Evolutionary conservation across 1,139 yeast species (phyloP), one percentile per base, ranked within the genome.

Genomic region (Sugiyamaella paludigena): DNA sequence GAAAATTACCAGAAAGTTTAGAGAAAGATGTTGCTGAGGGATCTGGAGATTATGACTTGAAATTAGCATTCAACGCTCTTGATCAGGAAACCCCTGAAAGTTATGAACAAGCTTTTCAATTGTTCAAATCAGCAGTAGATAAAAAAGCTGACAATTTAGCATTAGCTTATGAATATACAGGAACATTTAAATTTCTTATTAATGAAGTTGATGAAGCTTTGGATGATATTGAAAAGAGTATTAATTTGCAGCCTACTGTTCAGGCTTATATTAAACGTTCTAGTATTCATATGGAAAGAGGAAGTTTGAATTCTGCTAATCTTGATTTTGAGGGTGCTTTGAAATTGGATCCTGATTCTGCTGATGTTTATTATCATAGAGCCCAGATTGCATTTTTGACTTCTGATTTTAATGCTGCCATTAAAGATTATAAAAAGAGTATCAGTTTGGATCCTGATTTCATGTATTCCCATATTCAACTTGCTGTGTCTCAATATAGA

Each of bases 401-500:
- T 55, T 84, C 84, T 56, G 87, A 88, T 59, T 80, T 86, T 63
- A 72, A 73, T 40, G 77, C 81, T 56, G 98, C 98, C 38, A 79
- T 83, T 63, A 73, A 71, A 44, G 82, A 87, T 69, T 94, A 89
- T 67, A 79, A 79, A 62, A 84, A 83, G 70, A 86, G 96, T 44
- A 82, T 83, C 64, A 79, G 79, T 57, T 75, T 80, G 62, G 87
- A 88, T 71, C 84, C 86, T 49, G 73, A 78, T 24, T 92, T 88
- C 66, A 83, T 89, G 52, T 87, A 83, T 65, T 84, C 96, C 45
- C 86, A 84, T 70, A 87, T 94, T 62, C 98, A 92, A 76, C 77
- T 87, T 59, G 98, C 97, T 40, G 94, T 96, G 69, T 80, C 91
- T 58, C 81, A 86, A 54, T 91, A 91, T 78, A 88, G 92, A 74